Evolutionary conservation across 306 rosid species (phyloP).

Genomic region (Sesbania bispinosa): DNA sequence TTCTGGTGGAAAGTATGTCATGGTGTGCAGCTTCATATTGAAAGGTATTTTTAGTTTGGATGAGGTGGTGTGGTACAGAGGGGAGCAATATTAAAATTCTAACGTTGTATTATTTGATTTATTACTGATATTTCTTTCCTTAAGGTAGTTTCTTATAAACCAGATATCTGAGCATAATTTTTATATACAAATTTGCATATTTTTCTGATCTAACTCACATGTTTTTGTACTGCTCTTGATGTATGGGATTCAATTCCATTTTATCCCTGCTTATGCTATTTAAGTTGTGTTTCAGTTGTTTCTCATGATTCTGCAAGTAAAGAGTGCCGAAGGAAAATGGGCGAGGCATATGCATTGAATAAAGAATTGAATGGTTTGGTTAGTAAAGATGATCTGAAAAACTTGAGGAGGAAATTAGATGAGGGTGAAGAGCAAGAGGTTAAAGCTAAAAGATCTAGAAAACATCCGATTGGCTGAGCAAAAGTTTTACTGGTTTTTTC

Average conservation of each 20-base stretch:
- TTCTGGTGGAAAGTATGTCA: constrained; percentile 1
- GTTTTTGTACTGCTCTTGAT: neutral
- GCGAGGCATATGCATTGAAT: constrained; percentile 76
- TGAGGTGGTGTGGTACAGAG: no score
- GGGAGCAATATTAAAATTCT: no score
- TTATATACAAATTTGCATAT: neutral
- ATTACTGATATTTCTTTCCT: neutral
- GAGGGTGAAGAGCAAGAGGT: constrained; percentile 38
- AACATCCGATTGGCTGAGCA: constrained; percentile 37
- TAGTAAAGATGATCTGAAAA: constrained; percentile 57
- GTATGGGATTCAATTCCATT: neutral
- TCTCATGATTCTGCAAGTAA: constrained; percentile 79
- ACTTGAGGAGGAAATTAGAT: constrained; percentile 51
- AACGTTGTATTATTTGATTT: neutral
- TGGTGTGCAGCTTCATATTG: neutral
- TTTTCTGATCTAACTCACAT: neutral
- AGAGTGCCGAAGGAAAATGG: constrained; percentile 73
- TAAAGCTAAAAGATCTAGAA: constrained; percentile 47
- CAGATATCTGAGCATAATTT: neutral
- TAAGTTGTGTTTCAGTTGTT: constrained; percentile 61
- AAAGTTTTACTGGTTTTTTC: neutral
- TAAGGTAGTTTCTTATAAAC: neutral
- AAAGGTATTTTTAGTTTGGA: neutral
- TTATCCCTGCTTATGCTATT: constrained; percentile 1
- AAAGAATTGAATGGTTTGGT: constrained; percentile 56